Base-by-base conservation (phyloP, 495 filamentous ascomycete species). In the Penicillium canescens region DNA sequence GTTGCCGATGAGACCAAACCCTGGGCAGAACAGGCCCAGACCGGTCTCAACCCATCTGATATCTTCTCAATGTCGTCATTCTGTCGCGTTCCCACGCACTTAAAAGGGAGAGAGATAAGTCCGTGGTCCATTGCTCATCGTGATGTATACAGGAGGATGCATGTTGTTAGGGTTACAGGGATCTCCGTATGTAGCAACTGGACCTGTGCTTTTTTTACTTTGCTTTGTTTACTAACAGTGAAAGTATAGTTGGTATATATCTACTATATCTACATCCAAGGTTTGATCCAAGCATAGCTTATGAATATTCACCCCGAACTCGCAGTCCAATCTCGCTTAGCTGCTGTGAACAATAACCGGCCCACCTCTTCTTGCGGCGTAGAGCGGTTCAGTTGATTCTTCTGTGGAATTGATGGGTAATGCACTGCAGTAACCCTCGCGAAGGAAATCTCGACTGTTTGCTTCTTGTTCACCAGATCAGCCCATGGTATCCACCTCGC, bases 291-390 rank as follows among this genome's bases (percentile, higher is more conserved):
- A 20, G 3, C 34, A 42, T 11, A 3, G 11, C 10, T 5, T 3
- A 20, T 23, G 16, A n/a, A 14, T 6, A 2, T 13, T 50, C 36
- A 49, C 2, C 14, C 16, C 14, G 49, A 42, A 31, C 38, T 31
- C 9, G 39, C 49, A 1, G 49, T 51, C 75, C 75, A 78, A 35
- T 71, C 71, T 31, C 72, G 58, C 37, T 65, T 72, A 54, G 64
- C 65, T 14, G 73, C 69, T 4, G 73, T 76, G 46, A 78, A 78
- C 5, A 78, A 52, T 7, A 71, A 41, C 42, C 63, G 54, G 10
- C 68, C 73, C 46, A 73, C 63, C 26, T 73, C 71, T 48, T 66
- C 67, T 14, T 58, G 57, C n/a, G 56, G 62, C 11, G 28, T 42
- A 13, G 49, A 39, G 13, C 42, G 53, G n/a, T 38, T 12, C 28